Conservation (phyloP, 257 asterid species). For the Solanum sejunctum region DNA sequence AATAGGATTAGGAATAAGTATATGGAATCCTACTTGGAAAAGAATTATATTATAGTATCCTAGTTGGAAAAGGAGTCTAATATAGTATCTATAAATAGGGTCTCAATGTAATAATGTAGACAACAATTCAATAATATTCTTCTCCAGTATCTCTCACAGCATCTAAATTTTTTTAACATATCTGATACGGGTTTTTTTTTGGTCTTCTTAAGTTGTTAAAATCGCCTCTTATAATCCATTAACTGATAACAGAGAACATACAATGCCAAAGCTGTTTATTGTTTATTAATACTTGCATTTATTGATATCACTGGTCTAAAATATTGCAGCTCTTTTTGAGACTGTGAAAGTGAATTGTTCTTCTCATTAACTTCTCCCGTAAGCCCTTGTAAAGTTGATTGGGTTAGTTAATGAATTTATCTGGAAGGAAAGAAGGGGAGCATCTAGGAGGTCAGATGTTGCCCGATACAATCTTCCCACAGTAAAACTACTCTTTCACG, state of each 20-base stretch:
- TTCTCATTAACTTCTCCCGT: background rate
- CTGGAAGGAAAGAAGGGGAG: slow-evolving; percentile 77
- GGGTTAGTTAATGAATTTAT: background rate
- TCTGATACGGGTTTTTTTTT: background rate
- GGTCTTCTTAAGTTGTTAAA: background rate
- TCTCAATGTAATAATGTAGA: no score
- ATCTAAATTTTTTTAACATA: background rate
- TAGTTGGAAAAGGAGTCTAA: no score
- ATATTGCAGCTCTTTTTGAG: background rate
- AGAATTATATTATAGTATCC: no score
- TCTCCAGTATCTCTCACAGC: no score
- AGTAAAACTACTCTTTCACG: slow-evolving; percentile 29
- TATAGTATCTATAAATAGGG: no score
- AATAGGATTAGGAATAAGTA: no score
- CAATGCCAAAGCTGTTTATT: background rate
- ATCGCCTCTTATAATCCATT: background rate
- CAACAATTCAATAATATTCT: no score
- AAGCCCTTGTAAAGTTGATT: background rate
- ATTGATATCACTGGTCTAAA: background rate
- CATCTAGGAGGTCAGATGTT: slow-evolving; percentile 51
- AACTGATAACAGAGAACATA: background rate
- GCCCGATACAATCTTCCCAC: slow-evolving; percentile 73
- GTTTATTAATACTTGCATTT: background rate
- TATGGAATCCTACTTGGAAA: no score
- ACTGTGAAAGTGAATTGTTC: background rate